Conservation (phyloP, 495 filamentous ascomycete species). For the Penicillium herquei region DNA sequence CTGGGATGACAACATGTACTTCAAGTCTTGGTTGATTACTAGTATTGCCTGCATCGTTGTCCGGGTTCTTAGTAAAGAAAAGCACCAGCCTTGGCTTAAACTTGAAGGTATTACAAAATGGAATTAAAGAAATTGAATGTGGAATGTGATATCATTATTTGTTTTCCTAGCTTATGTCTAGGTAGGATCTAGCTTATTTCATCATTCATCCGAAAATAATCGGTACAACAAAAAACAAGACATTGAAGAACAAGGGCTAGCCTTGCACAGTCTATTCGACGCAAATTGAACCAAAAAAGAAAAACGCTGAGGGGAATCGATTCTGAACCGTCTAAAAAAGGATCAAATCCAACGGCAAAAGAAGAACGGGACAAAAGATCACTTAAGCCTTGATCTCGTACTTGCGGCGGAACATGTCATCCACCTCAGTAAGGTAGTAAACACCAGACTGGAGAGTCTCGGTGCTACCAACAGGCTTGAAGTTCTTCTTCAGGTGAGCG, state of each 20-base stretch:
- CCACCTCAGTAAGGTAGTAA: conserved; percentile 87
- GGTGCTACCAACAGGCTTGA: conserved; percentile 71
- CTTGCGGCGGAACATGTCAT: conserved; percentile 91
- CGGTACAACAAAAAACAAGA: conserved; percentile 12
- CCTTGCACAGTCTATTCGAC: conserved; percentile 30
- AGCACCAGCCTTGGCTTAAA: no score
- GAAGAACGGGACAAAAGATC: conserved; percentile 16
- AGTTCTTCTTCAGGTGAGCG: conserved; percentile 91
- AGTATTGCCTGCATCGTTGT: no score
- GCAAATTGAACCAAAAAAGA: conserved; percentile 12
- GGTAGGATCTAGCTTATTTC: conserved; percentile 17
- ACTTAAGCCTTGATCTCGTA: conserved; percentile 84
- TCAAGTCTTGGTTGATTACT: no score
- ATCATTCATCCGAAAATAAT: conserved; percentile 23
- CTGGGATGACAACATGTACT: no score
- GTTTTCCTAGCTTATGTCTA: neutral
- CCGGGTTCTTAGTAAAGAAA: no score
- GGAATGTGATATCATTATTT: conserved; percentile 5
- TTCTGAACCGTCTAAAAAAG: conserved; percentile 37
- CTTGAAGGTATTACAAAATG: no score
- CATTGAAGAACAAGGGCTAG: conserved; percentile 19
- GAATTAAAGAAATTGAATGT: neutral
- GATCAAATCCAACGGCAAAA: conserved; percentile 34
- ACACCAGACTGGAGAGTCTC: conserved; percentile 74
- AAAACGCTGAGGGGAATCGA: conserved; percentile 43